Evolutionary conservation across 2,329 filamentous ascomycete species (phyloP), one percentile per base, ranked within the genome.

Genomic region (Septoria petroselini): DNA sequence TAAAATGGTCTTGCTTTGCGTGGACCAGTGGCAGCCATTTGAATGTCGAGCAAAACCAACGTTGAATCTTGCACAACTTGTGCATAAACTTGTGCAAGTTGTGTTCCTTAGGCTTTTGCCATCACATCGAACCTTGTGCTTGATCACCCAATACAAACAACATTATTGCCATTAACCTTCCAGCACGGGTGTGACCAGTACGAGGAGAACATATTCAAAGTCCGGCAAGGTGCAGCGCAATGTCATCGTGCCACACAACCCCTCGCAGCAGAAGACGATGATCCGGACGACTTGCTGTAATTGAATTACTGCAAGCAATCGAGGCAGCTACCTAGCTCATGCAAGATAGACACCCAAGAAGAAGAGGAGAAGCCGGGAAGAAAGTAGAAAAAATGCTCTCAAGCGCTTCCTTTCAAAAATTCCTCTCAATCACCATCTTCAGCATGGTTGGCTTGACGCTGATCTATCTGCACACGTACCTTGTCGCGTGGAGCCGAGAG

Each of bases 401-500:
- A 5, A 38, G 33, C 7, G 43, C 43, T 31, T 39, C 34, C 1
- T 39, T 40, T 3, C 43, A 47, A 6, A 47, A 47, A 18, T 40
- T 39, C 23, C 35, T 47, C 14, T 47, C 43, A 2, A 12, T 47
- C 11, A 38, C 34, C 4, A 1, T 39, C 21, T 31, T 47, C 8
- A 31, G 34, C 11, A 47, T 39, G 25, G 15, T 47, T 39, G 43
- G 21, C 2, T 9, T 47, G 11, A 39, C 35, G 4, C 18, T 47
- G 12, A 15, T 47, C 1, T 47, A 47, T 31, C 25, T 47, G 15
- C 43, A 47, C 21, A 38, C 43, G 2, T 47, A 18, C 11, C 12
- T 47, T 9, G 43, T 47, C 21, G 43, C 43, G 6, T 40, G 43
- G 43, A 47, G 33, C 19, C 34, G 33, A 29, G 42, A n/a, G 31